A percentile compares a stretch with the other conserved stretches of the same genome.
These are phyloP conservation scores for Arxiozyma bovina DNA, from an alignment of 1,139 yeast genomes.

Conservation along the genomic window DNA sequence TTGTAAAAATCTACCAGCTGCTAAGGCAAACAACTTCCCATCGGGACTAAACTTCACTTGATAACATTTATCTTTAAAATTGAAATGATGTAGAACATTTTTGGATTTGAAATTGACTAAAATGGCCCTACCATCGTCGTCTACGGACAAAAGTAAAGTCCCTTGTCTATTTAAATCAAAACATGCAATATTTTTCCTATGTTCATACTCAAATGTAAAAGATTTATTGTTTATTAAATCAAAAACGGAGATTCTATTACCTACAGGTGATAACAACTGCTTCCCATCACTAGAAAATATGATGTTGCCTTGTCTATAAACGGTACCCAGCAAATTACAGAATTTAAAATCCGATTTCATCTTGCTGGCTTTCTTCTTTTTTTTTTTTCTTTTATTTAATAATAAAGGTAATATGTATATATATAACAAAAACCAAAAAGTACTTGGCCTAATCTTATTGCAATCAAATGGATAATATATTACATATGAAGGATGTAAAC, in stretches of 20 bases:
- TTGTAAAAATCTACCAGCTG: constrained; percentile 73
- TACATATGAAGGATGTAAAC: no score
- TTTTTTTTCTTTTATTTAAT: not conserved
- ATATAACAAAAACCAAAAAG: no score
- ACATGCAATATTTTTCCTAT: constrained; percentile 70
- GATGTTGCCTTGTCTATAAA: constrained; percentile 83
- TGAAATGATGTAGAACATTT: constrained; percentile 90
- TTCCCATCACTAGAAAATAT: constrained; percentile 85
- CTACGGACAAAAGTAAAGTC: constrained; percentile 75
- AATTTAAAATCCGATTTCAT: constrained; percentile 60
- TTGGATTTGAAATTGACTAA: constrained; percentile 76
- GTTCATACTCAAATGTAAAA: constrained; percentile 87
- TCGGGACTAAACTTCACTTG: constrained; percentile 83
- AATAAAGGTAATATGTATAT: no score
- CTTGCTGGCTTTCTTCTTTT: not conserved
- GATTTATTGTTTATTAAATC: constrained; percentile 79
- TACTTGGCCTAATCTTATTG: no score
- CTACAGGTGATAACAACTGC: constrained; percentile 80
- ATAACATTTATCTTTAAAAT: constrained; percentile 69
- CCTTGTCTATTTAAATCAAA: constrained; percentile 79
- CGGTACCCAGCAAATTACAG: constrained; percentile 87
- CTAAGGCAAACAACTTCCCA: constrained; percentile 81
- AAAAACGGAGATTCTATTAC: constrained; percentile 83
- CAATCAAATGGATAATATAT: no score
- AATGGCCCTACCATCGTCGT: constrained; percentile 88